Percentiles rank a stretch among this genome's conserved stretches.
Evolutionary conservation across 352 stramenopile genomes (phyloP).

Genomic region (Globisporangium viniferum): DNA sequence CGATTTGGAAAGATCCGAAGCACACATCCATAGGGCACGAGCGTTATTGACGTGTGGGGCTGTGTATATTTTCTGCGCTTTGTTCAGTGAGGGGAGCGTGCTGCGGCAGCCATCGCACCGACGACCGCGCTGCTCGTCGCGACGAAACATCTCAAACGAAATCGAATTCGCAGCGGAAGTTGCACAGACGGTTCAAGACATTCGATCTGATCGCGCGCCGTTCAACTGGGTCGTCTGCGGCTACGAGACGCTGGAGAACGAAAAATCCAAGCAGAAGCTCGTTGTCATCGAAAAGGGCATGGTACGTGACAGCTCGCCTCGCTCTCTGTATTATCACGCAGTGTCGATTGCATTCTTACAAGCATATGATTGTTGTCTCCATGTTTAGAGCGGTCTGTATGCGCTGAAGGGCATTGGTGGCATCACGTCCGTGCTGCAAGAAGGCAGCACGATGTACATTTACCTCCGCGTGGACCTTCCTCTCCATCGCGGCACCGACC

Average conservation of each 20-base stretch:
- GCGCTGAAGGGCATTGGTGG: constrained; percentile 81
- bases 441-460: constrained; percentile 86
- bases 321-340: background rate
- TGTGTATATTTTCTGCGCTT: background rate
- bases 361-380: background rate
- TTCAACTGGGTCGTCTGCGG: constrained; percentile 87
- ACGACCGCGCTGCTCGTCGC: constrained; percentile 61
- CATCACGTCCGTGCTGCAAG: constrained; percentile 68
- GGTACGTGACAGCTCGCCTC: constrained; percentile 28
- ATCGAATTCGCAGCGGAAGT: constrained; percentile 82
- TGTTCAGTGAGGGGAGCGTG: constrained; percentile 52
- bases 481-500: constrained; percentile 73
- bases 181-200: constrained; percentile 65
- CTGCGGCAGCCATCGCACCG: constrained; percentile 61
- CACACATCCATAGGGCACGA: background rate
- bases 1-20: background rate
- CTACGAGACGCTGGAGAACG: constrained; percentile 64
- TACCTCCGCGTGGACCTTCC: constrained; percentile 87
- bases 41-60: background rate
- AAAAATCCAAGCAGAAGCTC: constrained; percentile 59
- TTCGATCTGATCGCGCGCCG: constrained; percentile 71
- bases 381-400: constrained; percentile 66
- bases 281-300: constrained; percentile 84
- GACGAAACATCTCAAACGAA: constrained; percentile 73
- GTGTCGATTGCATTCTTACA: background rate